Percentiles rank a stretch among this genome's conserved stretches.
Evolutionary conservation across 2,329 filamentous ascomycete species (phyloP).

Genomic region (Ophiostoma ulmi): DNA sequence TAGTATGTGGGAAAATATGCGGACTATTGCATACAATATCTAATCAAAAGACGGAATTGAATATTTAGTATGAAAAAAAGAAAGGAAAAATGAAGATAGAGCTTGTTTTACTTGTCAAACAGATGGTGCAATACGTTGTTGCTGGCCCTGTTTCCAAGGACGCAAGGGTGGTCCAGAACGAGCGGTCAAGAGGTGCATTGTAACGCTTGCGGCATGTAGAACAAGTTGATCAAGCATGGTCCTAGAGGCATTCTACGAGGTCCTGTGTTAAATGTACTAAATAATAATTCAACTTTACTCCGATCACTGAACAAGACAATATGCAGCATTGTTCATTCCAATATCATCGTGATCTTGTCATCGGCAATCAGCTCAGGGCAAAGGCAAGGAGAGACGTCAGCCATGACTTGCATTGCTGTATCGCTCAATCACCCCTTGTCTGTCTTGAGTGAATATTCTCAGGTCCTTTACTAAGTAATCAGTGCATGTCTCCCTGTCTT

Average conservation of each 20-base stretch:
- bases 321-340: neutral
- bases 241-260: too few relatives aligned
- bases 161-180: conserved; percentile 11
- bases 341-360: neutral
- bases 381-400: neutral
- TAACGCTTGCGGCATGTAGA: conserved; percentile 4
- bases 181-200: conserved; percentile 13
- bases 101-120: conserved; percentile 1
- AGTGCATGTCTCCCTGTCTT: neutral
- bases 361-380: neutral
- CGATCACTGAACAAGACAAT: neutral
- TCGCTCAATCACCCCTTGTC: neutral
- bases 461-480: too few relatives aligned
- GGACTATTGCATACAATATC: neutral
- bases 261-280: neutral
- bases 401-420: conserved; percentile 2
- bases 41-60: neutral
- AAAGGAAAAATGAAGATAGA: neutral
- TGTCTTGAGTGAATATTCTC: neutral
- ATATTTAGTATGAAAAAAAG: too few relatives aligned
- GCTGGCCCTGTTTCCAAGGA: conserved; percentile 8
- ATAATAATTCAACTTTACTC: neutral
- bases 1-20: neutral
- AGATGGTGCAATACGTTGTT: neutral
- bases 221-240: neutral